These are phyloP conservation scores for Backusella australiensis DNA, from an alignment of 192 early-diverging fungal genomes.

Conservation along the genomic window DNA sequence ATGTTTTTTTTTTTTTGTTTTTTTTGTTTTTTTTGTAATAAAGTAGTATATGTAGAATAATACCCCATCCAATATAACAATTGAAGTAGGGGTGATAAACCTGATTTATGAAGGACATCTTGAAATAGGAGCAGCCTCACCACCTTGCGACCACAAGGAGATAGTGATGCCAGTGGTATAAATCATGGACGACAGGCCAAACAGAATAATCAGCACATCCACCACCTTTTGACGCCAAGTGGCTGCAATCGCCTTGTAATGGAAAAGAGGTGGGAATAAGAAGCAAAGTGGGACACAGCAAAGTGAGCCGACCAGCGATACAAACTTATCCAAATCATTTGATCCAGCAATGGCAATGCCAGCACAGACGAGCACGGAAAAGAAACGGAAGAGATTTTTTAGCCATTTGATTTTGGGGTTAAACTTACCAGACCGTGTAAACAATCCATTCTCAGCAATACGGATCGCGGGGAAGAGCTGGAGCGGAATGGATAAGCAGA, in stretches of 20 bases:
- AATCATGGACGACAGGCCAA: slow-evolving; percentile 69
- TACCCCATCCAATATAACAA: too few relatives aligned
- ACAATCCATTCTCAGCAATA: slow-evolving; percentile 88
- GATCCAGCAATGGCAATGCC: slow-evolving; percentile 74
- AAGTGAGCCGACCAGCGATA: slow-evolving; percentile 28
- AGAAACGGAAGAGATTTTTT: slow-evolving; percentile 77
- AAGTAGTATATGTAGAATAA: too few relatives aligned
- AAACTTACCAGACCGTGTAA: slow-evolving; percentile 79
- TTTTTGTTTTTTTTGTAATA: too few relatives aligned
- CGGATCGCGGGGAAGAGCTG: slow-evolving; percentile 92
- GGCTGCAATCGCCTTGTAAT: slow-evolving; percentile 62
- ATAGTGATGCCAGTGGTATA: slow-evolving; percentile 84
- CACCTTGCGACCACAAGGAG: slow-evolving; percentile 50
- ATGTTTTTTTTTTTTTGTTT: too few relatives aligned
- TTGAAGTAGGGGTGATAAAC: too few relatives aligned
- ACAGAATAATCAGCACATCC: slow-evolving; percentile 61
- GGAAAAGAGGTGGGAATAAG: slow-evolving; percentile 87
- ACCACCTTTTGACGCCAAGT: slow-evolving; percentile 44
- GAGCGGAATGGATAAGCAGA: slow-evolving; percentile 90
- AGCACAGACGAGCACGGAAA: slow-evolving; percentile 66
- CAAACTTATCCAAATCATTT: slow-evolving; percentile 48
- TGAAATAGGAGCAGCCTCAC: slow-evolving; percentile 13
- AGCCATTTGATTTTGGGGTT: slow-evolving; percentile 80
- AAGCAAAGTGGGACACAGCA: slow-evolving; percentile 69
- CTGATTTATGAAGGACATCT: slow-evolving; percentile 16